Conservation (phyloP, 306 rosid genomes). For the Leucaena leucocephala region DNA sequence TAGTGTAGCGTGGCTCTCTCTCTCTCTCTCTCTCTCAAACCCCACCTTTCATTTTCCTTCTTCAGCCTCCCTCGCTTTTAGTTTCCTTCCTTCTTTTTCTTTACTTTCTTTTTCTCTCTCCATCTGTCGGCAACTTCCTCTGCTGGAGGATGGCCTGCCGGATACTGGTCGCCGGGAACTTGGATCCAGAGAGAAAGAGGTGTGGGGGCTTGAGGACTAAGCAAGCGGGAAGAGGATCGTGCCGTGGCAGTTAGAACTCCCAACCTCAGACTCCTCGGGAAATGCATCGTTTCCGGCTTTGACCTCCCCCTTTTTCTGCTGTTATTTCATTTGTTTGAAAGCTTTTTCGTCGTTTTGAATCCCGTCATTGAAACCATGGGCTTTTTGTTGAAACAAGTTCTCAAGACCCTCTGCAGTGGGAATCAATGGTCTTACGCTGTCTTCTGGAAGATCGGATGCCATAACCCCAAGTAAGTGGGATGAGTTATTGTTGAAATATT, state of each 20-base stretch:
- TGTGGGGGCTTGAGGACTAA: slow-evolving; percentile 92
- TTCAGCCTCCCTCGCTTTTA: slow-evolving; percentile 1
- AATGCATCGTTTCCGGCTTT: slow-evolving; percentile 50
- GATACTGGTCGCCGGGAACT: slow-evolving; percentile 50
- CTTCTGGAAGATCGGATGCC: slow-evolving; percentile 95
- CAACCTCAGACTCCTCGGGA: slow-evolving; percentile 30
- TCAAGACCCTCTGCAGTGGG: slow-evolving; percentile 65
- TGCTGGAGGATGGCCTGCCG: slow-evolving; percentile 70
- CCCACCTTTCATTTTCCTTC: slow-evolving; percentile 9
- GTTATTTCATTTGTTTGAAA: slow-evolving; percentile 13
- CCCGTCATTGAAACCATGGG: slow-evolving; percentile 63
- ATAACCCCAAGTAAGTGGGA: slow-evolving; percentile 75
- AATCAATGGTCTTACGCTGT: slow-evolving; percentile 95
- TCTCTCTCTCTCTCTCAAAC: background rate
- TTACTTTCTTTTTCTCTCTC: background rate
- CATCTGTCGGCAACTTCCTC: slow-evolving; percentile 35
- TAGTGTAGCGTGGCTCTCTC: slow-evolving; percentile 64
- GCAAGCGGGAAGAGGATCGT: slow-evolving; percentile 98
- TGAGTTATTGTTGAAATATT: background rate
- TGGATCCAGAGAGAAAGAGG: slow-evolving; percentile 82
- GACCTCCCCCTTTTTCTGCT: slow-evolving; percentile 30
- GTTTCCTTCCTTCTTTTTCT: background rate
- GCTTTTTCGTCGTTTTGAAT: slow-evolving; percentile 27
- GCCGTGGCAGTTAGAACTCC: slow-evolving; percentile 91
- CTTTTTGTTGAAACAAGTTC: slow-evolving; percentile 68